Conservation (phyloP, 768 basidiomycete genomes). For the Tulasnella calospora region DNA sequence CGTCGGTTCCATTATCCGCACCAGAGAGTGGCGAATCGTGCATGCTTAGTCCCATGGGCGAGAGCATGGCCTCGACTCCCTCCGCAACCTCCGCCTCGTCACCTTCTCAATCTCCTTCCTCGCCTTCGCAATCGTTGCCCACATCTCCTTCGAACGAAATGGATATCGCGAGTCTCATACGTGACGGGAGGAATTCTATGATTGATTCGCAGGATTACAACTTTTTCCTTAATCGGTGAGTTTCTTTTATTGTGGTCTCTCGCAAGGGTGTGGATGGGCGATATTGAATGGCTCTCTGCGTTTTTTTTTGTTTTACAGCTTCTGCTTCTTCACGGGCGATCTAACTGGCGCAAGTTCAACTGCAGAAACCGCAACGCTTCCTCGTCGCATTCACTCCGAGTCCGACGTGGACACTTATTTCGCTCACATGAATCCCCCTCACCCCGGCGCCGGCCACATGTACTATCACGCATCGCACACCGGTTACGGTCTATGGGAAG, state of each 20-base stretch:
- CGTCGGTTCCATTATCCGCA: not conserved
- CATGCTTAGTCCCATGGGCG: conserved; percentile 12
- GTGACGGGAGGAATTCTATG: not conserved
- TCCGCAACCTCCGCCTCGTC: conserved; percentile 8
- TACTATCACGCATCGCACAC: not conserved
- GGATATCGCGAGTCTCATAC: not conserved
- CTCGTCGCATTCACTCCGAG: conserved; percentile 23
- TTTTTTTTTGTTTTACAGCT: not conserved
- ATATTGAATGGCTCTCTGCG: not conserved
- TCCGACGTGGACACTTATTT: conserved; percentile 22
- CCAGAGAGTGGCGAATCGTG: not conserved
- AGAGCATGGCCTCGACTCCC: conserved; percentile 20
- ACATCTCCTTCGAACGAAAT: not conserved
- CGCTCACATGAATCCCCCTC: conserved; percentile 8
- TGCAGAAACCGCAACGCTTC: not conserved
- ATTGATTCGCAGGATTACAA: conserved; percentile 13
- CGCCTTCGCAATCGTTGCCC: conserved; percentile 4
- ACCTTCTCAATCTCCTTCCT: conserved; percentile 14
- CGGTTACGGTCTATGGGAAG: not conserved
- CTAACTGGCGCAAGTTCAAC: not conserved
- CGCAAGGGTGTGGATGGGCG: not conserved
- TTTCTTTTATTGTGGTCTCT: not conserved
- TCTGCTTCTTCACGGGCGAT: conserved; percentile 24
- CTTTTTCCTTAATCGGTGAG: conserved; percentile 22
- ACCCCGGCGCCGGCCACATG: not conserved